Conservation (phyloP, 768 basidiomycete genomes). For the Leucocoprinus leucothites region DNA sequence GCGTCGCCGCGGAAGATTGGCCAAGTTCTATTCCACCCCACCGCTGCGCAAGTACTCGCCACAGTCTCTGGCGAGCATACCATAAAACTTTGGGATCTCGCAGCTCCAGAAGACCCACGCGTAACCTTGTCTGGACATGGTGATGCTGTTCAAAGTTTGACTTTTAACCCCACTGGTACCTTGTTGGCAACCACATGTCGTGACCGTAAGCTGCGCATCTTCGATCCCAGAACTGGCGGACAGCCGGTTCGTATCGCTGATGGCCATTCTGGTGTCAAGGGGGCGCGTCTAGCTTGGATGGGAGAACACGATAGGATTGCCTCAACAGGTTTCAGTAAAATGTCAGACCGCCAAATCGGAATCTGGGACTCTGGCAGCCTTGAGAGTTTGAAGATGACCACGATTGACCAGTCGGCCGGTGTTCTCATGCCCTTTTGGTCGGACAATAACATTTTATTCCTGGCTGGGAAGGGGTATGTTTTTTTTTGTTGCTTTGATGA, state of each 20-base stretch:
- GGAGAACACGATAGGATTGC: slow-evolving; percentile 85
- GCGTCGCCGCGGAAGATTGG: slow-evolving; percentile 87
- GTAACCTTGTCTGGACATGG: slow-evolving; percentile 68
- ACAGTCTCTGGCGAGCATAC: slow-evolving; percentile 79
- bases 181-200: slow-evolving; percentile 86
- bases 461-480: slow-evolving; percentile 87
- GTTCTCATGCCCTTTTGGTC: slow-evolving; percentile 98
- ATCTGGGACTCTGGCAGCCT: slow-evolving; percentile 88
- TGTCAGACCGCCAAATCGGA: slow-evolving; percentile 89
- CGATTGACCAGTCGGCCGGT: slow-evolving; percentile 87
- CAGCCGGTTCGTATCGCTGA: slow-evolving; percentile 83
- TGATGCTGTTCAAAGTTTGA: slow-evolving; percentile 84
- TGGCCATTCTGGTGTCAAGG: slow-evolving; percentile 92
- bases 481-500: not conserved
- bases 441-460: slow-evolving; percentile 88
- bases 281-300: slow-evolving; percentile 86
- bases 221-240: slow-evolving; percentile 80
- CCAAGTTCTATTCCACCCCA: slow-evolving; percentile 92
- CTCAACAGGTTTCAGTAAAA: slow-evolving; percentile 95
- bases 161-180: slow-evolving; percentile 80
- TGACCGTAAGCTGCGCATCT: slow-evolving; percentile 89
- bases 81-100: slow-evolving; percentile 91
- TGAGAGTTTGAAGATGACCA: slow-evolving; percentile 70
- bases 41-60: slow-evolving; percentile 83
- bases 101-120: slow-evolving; percentile 62